Base-by-base conservation (phyloP, 2,329 filamentous ascomycete genomes). In the Pleomassaria siparia region DNA sequence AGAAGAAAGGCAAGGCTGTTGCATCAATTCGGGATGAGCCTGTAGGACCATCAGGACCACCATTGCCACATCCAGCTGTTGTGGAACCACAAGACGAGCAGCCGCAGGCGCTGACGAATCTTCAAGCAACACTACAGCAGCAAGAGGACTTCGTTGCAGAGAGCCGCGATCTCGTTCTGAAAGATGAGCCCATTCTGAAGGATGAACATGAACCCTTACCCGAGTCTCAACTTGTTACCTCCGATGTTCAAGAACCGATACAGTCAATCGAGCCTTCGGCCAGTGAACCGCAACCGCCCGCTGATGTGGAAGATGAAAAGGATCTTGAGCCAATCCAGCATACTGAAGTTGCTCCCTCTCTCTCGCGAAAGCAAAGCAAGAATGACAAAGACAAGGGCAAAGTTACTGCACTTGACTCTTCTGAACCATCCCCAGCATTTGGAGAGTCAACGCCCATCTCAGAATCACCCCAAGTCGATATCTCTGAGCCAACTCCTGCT, bases 341-440 rank as follows among this genome's bases (percentile, higher is more conserved):
- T 22, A 50, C 50, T 40, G 55, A 56, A 15, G 13, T 42, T 56
- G 44, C 49, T 15, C 50, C 62, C 44, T 37, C 49, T 48, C 39
- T 60, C 24, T 47, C 51, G 12, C 58, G 46, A 20, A 59, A 59
- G 42, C 57, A 58, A 41, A 67, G 58, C 47, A 66, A 69, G 48
- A 64, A 63, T 33, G 61, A 62, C 25, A 63, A 63, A 44, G 62
- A 55, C 48, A 59, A 56, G 43, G 53, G 46, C 42, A 56, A 54
- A 44, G 37, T 43, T 2, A 25, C 42, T 15, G 43, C 44, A 26
- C 46, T 51, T 10, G 45, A 56, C 18, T 45, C 20, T 18, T 36
- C 41, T n/a, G 53, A 56, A 29, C 40, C 44, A 6, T 16, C 46
- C 28, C 39, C 46, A 11, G 15, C 41, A n/a, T n/a, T 30, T n/a